A percentile compares a stretch with the other conserved stretches of the same genome.
Evolutionary conservation across 345 rosid genomes (phyloP).

Genomic region (Moricandia arvensis): DNA sequence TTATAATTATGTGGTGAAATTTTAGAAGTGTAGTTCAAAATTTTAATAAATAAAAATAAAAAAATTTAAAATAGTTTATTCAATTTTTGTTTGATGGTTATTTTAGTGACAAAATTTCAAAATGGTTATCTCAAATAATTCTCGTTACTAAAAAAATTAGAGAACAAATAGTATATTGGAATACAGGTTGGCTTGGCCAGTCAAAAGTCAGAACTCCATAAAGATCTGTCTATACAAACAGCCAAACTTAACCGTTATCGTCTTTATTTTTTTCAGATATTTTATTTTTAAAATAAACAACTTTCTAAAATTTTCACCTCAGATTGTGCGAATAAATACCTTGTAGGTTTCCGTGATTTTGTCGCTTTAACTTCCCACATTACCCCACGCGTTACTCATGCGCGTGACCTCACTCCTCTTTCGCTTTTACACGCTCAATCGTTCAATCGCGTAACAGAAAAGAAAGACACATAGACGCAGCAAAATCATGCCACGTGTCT

Average conservation of each 20-base stretch:
- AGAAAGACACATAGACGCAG: constrained; percentile 6
- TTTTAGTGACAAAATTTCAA: no score
- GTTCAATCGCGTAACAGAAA: not conserved
- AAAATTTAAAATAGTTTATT: no score
- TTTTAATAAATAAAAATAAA: no score
- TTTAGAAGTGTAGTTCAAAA: no score
- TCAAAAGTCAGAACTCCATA: constrained; percentile 46
- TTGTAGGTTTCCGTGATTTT: constrained; percentile 36
- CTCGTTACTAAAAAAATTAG: no score
- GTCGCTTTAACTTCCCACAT: constrained; percentile 33
- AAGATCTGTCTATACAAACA: constrained; percentile 37
- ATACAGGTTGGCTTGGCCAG: constrained; percentile 65
- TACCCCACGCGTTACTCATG: constrained; percentile 1
- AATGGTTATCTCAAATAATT: no score
- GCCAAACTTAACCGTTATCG: constrained; percentile 52
- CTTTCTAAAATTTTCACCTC: constrained; percentile 14
- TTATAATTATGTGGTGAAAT: no score
- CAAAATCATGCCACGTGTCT: constrained; percentile 62
- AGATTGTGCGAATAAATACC: constrained; percentile 30
- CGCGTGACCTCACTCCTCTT: not conserved
- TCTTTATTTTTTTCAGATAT: constrained; percentile 50
- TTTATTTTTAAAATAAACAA: not conserved
- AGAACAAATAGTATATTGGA: constrained; percentile 19
- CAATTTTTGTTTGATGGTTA: no score
- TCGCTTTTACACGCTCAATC: constrained; percentile 16